Percentiles rank a stretch among this genome's conserved stretches.
These are phyloP conservation scores for Endoconidiophora polonica DNA, from an alignment of 2,329 filamentous ascomycete genomes.

Conservation along the genomic window DNA sequence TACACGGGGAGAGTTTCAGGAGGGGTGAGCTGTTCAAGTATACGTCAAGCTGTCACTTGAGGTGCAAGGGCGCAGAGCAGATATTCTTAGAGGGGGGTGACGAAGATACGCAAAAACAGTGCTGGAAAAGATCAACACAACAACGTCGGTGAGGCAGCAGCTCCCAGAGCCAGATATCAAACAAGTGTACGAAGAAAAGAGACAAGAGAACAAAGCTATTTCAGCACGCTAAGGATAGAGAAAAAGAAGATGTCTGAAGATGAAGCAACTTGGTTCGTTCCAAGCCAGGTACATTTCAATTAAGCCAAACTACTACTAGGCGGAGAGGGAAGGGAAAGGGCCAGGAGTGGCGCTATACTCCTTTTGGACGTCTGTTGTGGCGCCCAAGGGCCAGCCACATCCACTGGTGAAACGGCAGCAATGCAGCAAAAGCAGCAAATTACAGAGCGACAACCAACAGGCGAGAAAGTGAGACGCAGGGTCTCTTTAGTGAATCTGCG, in stretches of 20 bases:
- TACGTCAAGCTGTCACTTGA: too few relatives aligned
- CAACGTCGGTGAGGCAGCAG: background rate
- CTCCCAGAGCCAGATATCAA: background rate
- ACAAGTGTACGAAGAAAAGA: background rate
- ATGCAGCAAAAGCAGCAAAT: background rate
- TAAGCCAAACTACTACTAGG: background rate
- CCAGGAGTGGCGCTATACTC: slow-evolving; percentile 10
- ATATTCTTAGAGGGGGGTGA: background rate
- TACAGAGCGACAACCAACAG: background rate
- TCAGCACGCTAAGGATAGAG: background rate
- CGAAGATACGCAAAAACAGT: background rate
- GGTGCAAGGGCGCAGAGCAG: background rate
- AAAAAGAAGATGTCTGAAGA: slow-evolving; percentile 1
- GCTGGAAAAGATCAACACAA: background rate
- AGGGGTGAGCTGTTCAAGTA: background rate
- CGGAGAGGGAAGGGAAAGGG: background rate
- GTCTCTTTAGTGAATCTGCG: too few relatives aligned
- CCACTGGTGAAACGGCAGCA: background rate
- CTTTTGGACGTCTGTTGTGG: slow-evolving; percentile 7
- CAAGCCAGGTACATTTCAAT: slow-evolving; percentile 2
- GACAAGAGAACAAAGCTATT: background rate
- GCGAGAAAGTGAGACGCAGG: background rate
- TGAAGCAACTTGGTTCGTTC: background rate
- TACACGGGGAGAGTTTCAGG: slow-evolving; percentile 1
- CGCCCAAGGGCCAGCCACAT: slow-evolving; percentile 4